These are phyloP conservation scores for Pichia nakasei DNA, from an alignment of 805 yeast genomes.

Conservation along the genomic window DNA sequence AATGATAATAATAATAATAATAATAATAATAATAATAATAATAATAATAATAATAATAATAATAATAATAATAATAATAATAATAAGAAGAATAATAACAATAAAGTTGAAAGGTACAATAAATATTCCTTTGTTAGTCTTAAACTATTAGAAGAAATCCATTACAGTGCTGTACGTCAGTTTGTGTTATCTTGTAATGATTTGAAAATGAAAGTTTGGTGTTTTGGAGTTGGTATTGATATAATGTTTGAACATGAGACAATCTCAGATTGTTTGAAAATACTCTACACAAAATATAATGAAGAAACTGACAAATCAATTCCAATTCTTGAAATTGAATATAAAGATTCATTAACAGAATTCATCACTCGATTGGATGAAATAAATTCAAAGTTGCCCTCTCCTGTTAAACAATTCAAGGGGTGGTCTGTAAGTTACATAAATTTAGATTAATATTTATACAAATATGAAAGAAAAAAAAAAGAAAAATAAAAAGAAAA, in stretches of 20 bases:
- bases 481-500: neutral
- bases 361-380: slow-evolving; percentile 22
- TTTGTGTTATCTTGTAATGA: slow-evolving; percentile 19
- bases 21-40: too few relatives aligned
- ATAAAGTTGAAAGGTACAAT: slow-evolving; percentile 22
- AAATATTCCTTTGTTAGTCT: slow-evolving; percentile 32
- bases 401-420: slow-evolving; percentile 12
- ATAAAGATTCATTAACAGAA: slow-evolving; percentile 22
- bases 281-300: slow-evolving; percentile 28
- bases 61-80: too few relatives aligned
- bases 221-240: slow-evolving; percentile 36
- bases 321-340: slow-evolving; percentile 28
- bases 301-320: slow-evolving; percentile 14
- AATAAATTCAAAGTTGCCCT: slow-evolving; percentile 30
- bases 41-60: too few relatives aligned
- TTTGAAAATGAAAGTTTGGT: slow-evolving; percentile 33
- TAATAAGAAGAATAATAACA: too few relatives aligned
- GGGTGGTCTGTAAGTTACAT: slow-evolving; percentile 27
- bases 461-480: neutral
- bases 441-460: neutral
- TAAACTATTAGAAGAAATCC: slow-evolving; percentile 34
- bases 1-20: too few relatives aligned
- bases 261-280: slow-evolving; percentile 31
- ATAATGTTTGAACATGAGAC: neutral
- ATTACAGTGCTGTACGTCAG: slow-evolving; percentile 33